These are phyloP conservation scores for Eucalyptus tenuipes DNA, from an alignment of 345 rosid genomes.

Conservation along the genomic window DNA sequence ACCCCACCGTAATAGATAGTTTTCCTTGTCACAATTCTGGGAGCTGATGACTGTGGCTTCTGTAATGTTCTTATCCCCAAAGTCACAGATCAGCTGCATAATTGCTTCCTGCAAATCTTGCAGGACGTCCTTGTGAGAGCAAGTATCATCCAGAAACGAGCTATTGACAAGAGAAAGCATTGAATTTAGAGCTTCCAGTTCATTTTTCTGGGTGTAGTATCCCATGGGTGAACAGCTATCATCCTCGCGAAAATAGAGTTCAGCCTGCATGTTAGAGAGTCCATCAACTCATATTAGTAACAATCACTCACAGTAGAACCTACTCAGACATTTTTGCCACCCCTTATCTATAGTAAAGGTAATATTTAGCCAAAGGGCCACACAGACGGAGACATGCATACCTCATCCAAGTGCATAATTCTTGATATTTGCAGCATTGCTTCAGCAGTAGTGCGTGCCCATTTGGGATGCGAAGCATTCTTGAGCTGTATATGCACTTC, in stretches of 20 bases:
- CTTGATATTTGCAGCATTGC: slow-evolving; percentile 50
- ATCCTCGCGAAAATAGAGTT: slow-evolving; percentile 62
- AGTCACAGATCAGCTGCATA: slow-evolving; percentile 18
- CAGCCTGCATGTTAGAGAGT: slow-evolving; percentile 35
- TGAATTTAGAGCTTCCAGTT: slow-evolving; percentile 61
- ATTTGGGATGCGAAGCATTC: slow-evolving; percentile 19
- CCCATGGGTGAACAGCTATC: slow-evolving; percentile 18
- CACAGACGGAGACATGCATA: not conserved
- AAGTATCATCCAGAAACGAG: not conserved
- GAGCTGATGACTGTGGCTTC: slow-evolving; percentile 13
- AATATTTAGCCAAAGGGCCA: not conserved
- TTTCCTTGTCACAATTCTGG: slow-evolving; percentile 35
- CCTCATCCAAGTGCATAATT: slow-evolving; percentile 67
- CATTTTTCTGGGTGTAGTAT: slow-evolving; percentile 53
- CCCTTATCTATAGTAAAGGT: not conserved
- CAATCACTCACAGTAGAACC: not conserved
- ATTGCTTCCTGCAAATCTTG: slow-evolving; percentile 26
- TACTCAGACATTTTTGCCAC: not conserved
- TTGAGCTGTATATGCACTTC: slow-evolving; percentile 26
- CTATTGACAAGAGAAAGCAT: slow-evolving; percentile 26
- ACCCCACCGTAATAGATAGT: slow-evolving; percentile 47
- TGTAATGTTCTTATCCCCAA: slow-evolving; percentile 10
- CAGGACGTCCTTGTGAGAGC: slow-evolving; percentile 6
- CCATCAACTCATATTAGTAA: not conserved
- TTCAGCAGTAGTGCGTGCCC: slow-evolving; percentile 15